Evolutionary conservation across 2,329 filamentous ascomycete genomes (phyloP), one percentile per base, ranked within the genome.

Genomic region (Sclerotinia glacialis): DNA sequence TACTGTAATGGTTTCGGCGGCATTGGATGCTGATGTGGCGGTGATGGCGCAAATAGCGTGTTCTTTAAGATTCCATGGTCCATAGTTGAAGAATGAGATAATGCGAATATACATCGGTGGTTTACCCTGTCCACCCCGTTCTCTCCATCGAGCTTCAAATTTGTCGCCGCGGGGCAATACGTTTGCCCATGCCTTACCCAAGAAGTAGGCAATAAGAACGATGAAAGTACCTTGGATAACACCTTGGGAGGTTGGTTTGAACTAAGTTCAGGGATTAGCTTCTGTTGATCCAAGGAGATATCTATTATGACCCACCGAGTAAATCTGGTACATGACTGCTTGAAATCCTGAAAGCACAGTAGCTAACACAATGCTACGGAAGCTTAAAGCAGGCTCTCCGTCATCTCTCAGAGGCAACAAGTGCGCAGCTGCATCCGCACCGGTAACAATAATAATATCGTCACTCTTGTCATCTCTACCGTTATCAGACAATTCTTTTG

Each of bases 301-400:
- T 8, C 5, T 12, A 21, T 12, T 8, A 65, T 21, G 54, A 71
- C 78, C 73, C 66, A 84, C 83, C 18, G 72, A 74, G 69, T 86
- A 86, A 55, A 86, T 85, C 72, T 85, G 83, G 61, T 76, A 78
- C 81, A 86, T 83, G 53, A 83, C 80, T 31, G 83, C 81, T 69
- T 85, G 83, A 70, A 86, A 86, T 14, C 78, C 80, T 0, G 83
- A 78, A 5, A 86, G 78, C 2, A 73, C 69, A 0, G 82, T 81
- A 2, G 83, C 81, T 56, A 86, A 69, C 47, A 86, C 71, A 6
- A 86, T 67, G 61, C 81, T 80, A 49, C 84, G 82, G 67, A 86
- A 83, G 0, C 83, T 86, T 69, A 86, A 71, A 3, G 82, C 76
- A 0, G 75, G 74, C 37, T 86, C 81, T n/a, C 75, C 72, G 65